Percentiles rank a stretch among this genome's conserved stretches.
phyloP scores from a whole-genome alignment of 768 basidiomycete species.

The Lentinula guzmanii region DNA sequence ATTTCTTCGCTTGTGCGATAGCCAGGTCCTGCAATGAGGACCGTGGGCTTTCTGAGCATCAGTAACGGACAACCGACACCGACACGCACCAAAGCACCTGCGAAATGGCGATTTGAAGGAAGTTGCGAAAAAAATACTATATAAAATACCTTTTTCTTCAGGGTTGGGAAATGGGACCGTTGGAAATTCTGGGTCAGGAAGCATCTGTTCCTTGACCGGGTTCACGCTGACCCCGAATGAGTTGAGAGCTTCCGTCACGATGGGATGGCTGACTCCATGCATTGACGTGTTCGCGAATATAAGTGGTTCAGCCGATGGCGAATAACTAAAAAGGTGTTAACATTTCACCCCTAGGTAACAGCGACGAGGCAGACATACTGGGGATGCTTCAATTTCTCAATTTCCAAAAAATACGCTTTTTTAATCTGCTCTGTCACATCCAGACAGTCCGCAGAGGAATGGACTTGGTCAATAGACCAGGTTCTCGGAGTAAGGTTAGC shows the following conservation, averaged over 20 bases:
- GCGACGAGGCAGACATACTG: conserved; percentile 10
- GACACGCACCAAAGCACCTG: conserved; percentile 43
- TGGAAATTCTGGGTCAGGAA: conserved; percentile 80
- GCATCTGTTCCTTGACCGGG: conserved; percentile 44
- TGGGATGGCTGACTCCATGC: conserved; percentile 81
- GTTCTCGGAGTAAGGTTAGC: conserved; percentile 50
- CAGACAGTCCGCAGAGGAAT: conserved; percentile 37
- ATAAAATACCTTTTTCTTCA: conserved; percentile 70
- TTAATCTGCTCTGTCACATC: conserved; percentile 58
- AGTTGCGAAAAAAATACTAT: background rate
- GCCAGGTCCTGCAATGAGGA: conserved; percentile 57
- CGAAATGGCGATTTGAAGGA: conserved; percentile 6
- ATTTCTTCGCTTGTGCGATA: conserved; percentile 49
- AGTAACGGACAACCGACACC: background rate
- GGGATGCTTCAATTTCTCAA: conserved; percentile 6
- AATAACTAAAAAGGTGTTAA: background rate
- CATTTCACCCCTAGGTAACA: conserved; percentile 13
- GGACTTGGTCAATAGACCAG: conserved; percentile 31
- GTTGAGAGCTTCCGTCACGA: conserved; percentile 51
- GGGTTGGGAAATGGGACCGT: conserved; percentile 87
- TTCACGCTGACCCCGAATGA: conserved; percentile 53
- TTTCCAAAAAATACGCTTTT: conserved; percentile 44
- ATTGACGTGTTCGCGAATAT: conserved; percentile 81
- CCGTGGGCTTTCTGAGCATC: background rate
- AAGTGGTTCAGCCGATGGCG: conserved; percentile 25